Percentiles rank a stretch among this genome's conserved stretches.
Conservation (phyloP, 140 eudicot genomes). For the Flaveria floridana region DNA sequence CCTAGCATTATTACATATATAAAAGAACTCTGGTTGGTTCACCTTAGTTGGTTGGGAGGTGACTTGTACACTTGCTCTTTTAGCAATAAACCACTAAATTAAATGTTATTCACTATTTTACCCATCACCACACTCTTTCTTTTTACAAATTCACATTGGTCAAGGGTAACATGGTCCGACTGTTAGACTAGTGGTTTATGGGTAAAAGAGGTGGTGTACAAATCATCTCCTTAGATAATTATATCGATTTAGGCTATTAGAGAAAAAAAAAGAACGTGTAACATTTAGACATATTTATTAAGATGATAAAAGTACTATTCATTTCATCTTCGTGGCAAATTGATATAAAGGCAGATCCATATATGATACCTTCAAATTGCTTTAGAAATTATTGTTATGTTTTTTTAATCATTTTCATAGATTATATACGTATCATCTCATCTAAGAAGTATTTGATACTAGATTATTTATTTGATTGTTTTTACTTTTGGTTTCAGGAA, state of each 20-base stretch:
- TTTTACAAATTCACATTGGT: not conserved
- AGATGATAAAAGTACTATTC: not conserved
- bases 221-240: not conserved
- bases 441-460: not conserved
- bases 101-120: not conserved
- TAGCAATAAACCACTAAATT: not conserved
- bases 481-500: constrained; percentile 47
- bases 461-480: not conserved
- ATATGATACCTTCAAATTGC: not conserved
- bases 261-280: not conserved
- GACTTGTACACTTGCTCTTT: not conserved
- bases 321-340: not conserved
- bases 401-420: not conserved
- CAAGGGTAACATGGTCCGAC: not conserved
- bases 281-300: not conserved
- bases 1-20: constrained; percentile 4
- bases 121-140: not conserved
- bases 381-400: not conserved
- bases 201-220: constrained; percentile 3
- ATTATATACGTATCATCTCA: constrained; percentile 10
- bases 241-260: not conserved
- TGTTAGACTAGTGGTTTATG: not conserved
- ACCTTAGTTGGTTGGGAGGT: constrained; percentile 4
- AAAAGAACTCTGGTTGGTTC: not conserved
- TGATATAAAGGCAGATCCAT: not conserved